A percentile compares a stretch with the other conserved stretches of the same genome.
Conservation (phyloP, 768 basidiomycete genomes). For the Hortiboletus flavorubellus region DNA sequence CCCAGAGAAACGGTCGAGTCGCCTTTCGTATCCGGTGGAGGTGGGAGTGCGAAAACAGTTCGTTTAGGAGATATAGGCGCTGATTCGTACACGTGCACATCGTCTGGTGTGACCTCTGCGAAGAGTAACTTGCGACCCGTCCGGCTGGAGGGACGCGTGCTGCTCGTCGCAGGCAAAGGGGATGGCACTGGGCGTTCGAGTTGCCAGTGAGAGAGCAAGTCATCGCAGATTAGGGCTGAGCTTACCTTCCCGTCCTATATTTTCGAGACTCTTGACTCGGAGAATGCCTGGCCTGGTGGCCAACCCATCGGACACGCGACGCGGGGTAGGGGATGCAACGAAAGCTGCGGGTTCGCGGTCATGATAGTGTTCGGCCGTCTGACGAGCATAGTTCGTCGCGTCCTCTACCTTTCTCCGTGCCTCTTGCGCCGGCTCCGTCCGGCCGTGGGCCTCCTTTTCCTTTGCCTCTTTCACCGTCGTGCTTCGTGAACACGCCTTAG, state of each 20-base stretch:
- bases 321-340: conserved; percentile 14
- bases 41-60: conserved; percentile 52
- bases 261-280: conserved; percentile 31
- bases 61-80: conserved; percentile 74
- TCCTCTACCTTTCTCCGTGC: background rate
- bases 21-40: conserved; percentile 27
- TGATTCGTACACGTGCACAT: conserved; percentile 82
- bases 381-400: background rate
- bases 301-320: conserved; percentile 7
- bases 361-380: background rate
- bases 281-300: conserved; percentile 23
- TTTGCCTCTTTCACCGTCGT: conserved; percentile 10
- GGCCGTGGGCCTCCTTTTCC: background rate
- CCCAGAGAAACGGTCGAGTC: conserved; percentile 36
- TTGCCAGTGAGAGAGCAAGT: background rate
- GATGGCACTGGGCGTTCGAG: conserved; percentile 32
- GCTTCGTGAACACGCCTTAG: conserved; percentile 38
- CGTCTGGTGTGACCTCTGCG: conserved; percentile 67
- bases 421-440: background rate
- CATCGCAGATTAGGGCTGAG: background rate
- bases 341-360: background rate
- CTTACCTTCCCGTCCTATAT: conserved; percentile 23
- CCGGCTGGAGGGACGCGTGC: conserved; percentile 59
- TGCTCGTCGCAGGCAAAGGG: conserved; percentile 44
- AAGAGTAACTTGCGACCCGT: conserved; percentile 61